Evolutionary conservation across 768 basidiomycete species (phyloP), one percentile per base, ranked within the genome.

Genomic region (Cystobasidium ongulense): DNA sequence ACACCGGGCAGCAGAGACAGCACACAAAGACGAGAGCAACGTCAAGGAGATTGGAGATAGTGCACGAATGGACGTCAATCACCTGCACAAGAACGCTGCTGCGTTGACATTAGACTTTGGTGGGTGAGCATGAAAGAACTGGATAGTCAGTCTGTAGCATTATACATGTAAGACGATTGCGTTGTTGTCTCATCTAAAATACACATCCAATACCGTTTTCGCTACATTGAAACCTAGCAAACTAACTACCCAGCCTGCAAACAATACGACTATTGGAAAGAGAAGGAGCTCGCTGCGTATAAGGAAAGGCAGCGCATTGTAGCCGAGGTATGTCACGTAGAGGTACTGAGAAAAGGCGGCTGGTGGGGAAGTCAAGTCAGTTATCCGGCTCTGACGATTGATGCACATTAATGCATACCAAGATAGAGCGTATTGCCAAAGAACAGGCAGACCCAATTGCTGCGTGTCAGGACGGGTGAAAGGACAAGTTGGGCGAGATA

Each of bases 371-470:
- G 31, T 18, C 17, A 18, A n/a, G 23, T 29, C 52, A 31, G 39
- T 23, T 35, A 36, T 23, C n/a, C 4, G 38, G 57, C 10, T 57
- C 53, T 71, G 39, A 36, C 23, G 13, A 21, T 29, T 33, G 31
- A 38, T 10, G 27, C 29, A 8, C 23, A 38, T 54, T 33, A n/a
- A 46, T 46, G 38, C 39, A 63, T 70, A 54, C 57, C 94, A 31
- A 97, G 86, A 81, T 92, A 94, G 11, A 94, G 82, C 0, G 92
- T 94, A 76, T 97, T 97, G 61, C 93, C 95, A 27, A 93, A 84
- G 84, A 90, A 89, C 43, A 97, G 84, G 80, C 92, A 95, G n/a
- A 94, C 86, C 94, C 94, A 97, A 77, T 90, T 91, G 77, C 88
- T 87, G 78, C 86, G 87, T 43, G 90, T 85, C 62, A 97, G 84